Evolutionary conservation across 495 filamentous ascomycete species (phyloP).

Genomic region (Tuber microsphaerosporum): DNA sequence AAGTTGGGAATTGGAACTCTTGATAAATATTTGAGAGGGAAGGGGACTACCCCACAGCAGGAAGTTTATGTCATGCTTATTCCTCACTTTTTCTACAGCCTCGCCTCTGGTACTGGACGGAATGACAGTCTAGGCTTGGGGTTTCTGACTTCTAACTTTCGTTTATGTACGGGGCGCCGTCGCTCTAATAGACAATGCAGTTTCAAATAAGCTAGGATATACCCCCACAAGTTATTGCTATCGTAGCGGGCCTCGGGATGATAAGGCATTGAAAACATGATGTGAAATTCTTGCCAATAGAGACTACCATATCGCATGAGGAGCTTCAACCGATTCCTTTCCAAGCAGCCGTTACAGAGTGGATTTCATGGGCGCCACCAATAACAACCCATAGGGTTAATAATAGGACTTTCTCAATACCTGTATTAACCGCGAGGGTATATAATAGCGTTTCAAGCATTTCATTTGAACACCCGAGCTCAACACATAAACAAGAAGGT

Average conservation of each 20-base stretch:
- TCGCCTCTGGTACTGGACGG: no score
- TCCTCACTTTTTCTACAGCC: no score
- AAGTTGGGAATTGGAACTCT: no score
- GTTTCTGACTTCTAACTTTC: no score
- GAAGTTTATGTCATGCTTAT: no score
- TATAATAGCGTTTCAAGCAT: neutral
- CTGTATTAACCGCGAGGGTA: neutral
- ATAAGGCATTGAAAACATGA: neutral
- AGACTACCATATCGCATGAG: neutral
- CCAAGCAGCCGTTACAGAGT: neutral
- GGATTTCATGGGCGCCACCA: neutral
- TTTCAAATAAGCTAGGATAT: neutral
- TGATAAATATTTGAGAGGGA: no score
- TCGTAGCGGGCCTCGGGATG: neutral
- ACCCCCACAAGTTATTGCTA: neutral
- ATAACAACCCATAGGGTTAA: neutral
- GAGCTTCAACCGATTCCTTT: neutral
- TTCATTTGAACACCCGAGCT: neutral
- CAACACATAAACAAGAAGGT: neutral
- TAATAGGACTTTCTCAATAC: neutral
- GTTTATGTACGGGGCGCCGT: no score
- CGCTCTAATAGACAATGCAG: neutral
- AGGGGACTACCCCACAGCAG: no score
- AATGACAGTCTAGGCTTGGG: no score
- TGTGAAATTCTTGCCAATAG: neutral